Evolutionary conservation across 345 rosid species (phyloP).

Genomic region (Arabidopsis thaliana): TAIR10.1 NC_003071.7:9067001-9067500

Average conservation of each 20-base stretch:
- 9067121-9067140: conserved; percentile 26
- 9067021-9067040: conserved; percentile 24
- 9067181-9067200: conserved; percentile 56
- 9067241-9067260: conserved; percentile 99
- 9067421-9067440: conserved; percentile 93
- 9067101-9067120: conserved; percentile 64
- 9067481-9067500: background rate
- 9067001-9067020: conserved; percentile 18
- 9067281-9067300: conserved; percentile 95
- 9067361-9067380: background rate
- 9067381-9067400: background rate
- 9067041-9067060: conserved; percentile 91
- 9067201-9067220: conserved; percentile 91
- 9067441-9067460: conserved; percentile 99
- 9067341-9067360: conserved; percentile 7
- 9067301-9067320: conserved; percentile 98
- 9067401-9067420: conserved; percentile 85
- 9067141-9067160: background rate
- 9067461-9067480: conserved; percentile 77
- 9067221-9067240: conserved; percentile 87
- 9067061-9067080: conserved; percentile 99
- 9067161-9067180: conserved; percentile 4
- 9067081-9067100: conserved; percentile 97
- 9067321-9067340: conserved; percentile 78
- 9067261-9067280: conserved; percentile 87